Conservation (phyloP, 2,329 filamentous ascomycete species). For the Penicillium sp. region DNA sequence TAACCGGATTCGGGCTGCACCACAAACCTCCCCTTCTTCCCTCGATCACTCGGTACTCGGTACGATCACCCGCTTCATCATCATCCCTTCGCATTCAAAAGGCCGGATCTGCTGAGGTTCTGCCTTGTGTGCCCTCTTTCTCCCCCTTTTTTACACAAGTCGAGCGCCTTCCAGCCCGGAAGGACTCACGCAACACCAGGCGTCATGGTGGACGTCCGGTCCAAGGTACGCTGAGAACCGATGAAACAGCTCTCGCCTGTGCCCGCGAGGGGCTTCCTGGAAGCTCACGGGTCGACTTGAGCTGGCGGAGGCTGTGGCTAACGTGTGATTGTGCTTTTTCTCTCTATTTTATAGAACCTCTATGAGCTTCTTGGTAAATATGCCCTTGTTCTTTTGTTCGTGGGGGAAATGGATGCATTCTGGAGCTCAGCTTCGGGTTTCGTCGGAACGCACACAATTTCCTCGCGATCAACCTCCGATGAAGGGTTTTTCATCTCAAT, state of each 20-base stretch:
- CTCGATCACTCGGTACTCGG: constrained; percentile 11
- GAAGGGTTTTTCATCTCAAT: constrained; percentile 2
- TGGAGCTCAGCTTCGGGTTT: background rate
- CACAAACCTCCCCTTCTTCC: constrained; percentile 41
- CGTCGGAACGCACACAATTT: background rate
- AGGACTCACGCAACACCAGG: constrained; percentile 52
- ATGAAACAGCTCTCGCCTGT: constrained; percentile 9
- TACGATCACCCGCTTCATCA: constrained; percentile 32
- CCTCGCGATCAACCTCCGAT: constrained; percentile 14
- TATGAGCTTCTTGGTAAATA: constrained; percentile 94
- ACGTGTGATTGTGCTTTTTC: constrained; percentile 22
- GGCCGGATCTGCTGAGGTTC: constrained; percentile 38
- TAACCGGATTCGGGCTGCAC: constrained; percentile 41
- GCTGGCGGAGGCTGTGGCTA: constrained; percentile 25
- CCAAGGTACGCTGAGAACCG: constrained; percentile 50
- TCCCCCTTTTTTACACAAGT: constrained; percentile 50
- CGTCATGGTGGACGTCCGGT: constrained; percentile 58
- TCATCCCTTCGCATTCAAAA: constrained; percentile 27
- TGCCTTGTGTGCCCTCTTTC: constrained; percentile 35
- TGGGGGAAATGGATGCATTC: constrained; percentile 1
- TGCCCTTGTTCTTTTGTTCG: constrained; percentile 19
- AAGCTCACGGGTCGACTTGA: constrained; percentile 9
- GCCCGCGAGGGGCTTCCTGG: constrained; percentile 16
- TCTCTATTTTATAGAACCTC: constrained; percentile 70
- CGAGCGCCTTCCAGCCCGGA: constrained; percentile 53